Evolutionary conservation across 768 basidiomycete species (phyloP).

Genomic region (Suillus americanus): DNA sequence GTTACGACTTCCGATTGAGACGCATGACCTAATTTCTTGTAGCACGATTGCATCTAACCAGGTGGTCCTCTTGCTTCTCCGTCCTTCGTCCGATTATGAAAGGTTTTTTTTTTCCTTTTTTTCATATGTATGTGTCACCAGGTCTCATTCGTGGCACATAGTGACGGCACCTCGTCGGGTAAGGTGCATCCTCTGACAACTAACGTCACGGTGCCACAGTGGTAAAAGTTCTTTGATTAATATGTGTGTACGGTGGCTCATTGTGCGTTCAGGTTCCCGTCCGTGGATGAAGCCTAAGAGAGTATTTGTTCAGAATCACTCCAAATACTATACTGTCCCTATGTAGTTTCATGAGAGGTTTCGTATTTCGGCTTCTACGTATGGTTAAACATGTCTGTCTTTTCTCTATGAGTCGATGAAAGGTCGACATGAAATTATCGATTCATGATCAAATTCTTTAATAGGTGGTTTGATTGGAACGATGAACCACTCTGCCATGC

Average conservation of each 20-base stretch:
- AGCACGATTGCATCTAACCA: background rate
- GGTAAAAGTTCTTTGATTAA: background rate
- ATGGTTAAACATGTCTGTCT: too few relatives aligned
- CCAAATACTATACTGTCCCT: background rate
- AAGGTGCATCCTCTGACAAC: background rate
- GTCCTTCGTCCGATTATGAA: background rate
- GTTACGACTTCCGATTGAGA: background rate
- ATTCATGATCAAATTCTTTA: too few relatives aligned
- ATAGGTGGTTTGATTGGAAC: too few relatives aligned
- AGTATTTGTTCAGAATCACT: background rate
- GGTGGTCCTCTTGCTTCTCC: background rate
- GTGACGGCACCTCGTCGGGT: background rate
- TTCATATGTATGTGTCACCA: background rate
- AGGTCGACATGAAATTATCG: too few relatives aligned
- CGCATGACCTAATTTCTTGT: background rate
- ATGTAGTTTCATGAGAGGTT: background rate
- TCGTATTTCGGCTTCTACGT: background rate
- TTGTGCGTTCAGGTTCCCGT: background rate
- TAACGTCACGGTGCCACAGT: background rate
- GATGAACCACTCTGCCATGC: too few relatives aligned
- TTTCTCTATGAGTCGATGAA: too few relatives aligned
- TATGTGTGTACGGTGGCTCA: background rate
- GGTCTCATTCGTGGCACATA: background rate
- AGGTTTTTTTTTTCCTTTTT: background rate
- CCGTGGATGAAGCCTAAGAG: background rate